Evolutionary conservation across 805 yeast genomes (phyloP), one percentile per base, ranked within the genome.

Genomic region (Wickerhamomyces bisporus): DNA sequence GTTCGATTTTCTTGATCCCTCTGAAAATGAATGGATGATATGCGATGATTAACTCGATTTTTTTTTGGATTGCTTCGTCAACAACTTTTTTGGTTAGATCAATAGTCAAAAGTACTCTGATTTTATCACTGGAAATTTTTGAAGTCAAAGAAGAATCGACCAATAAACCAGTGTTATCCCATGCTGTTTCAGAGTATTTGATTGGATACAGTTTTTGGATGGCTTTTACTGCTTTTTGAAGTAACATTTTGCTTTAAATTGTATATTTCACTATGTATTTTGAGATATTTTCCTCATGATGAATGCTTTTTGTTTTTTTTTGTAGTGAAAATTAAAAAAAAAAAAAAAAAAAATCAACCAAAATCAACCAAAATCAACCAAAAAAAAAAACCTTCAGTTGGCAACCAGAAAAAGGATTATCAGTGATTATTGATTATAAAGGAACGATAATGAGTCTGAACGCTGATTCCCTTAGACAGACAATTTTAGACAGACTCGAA

Each of bases 91-190:
- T 75, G 0, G 98, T 93, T 42, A 93, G 66, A 53, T 93, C 99
- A 30, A 93, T 76, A 0, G 98, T 79, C 34, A 93, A 65, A 16
- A 93, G 64, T 2, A 77, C 64, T 27, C 48, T 6, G 34, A 30
- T 9, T 44, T 36, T 4, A 40, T 36, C 3, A 49, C 23, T 2
- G 46, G 41, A 4, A 48, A 42, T 16, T 44, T 39, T 4, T n/a
- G n/a, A n/a, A 50, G 51, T 3, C 56, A 61, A 4, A 57, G 77
- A 62, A 26, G 91, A 64, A 53, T 89, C 96, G 9, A 93, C 81
- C 32, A 93, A 61, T 25, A 93, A 67, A 1, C 98, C 98, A 0
- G 96, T 89, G 59, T 93, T 93, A 55, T 93, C 98, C 98, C 98
- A 93, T 3, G 88, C 60, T 16, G 71, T 68, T 52, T 91, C 98